Percentiles rank a stretch among this genome's conserved stretches.
Conservation (phyloP, 1,139 yeast species). For the Pichia cactophila region DNA sequence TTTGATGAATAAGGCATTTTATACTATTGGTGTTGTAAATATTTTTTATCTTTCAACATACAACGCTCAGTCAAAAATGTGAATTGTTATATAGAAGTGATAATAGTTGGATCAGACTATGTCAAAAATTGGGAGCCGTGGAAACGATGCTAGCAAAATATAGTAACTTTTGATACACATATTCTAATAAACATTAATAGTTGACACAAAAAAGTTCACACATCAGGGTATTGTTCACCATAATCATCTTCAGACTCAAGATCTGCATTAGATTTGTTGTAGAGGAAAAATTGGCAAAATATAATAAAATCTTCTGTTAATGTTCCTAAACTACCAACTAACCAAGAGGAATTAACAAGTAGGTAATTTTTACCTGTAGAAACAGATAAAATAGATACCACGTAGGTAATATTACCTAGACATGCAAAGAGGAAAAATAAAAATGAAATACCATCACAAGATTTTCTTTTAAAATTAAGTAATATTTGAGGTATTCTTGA, state of each 20-base stretch:
- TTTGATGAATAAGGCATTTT: too few species aligned
- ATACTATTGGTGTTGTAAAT: too few species aligned
- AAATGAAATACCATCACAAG: slow-evolving; percentile 89
- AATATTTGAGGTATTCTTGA: slow-evolving; percentile 86
- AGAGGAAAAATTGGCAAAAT: slow-evolving; percentile 78
- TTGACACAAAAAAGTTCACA: neutral
- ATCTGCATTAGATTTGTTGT: slow-evolving; percentile 33
- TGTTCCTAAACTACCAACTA: slow-evolving; percentile 88
- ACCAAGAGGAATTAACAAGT: slow-evolving; percentile 82
- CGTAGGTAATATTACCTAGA: slow-evolving; percentile 84
- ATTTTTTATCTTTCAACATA: too few species aligned
- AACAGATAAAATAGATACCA: slow-evolving; percentile 71
- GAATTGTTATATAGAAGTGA: too few species aligned
- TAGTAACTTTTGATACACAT: neutral
- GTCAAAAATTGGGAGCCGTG: too few species aligned
- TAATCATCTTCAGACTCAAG: slow-evolving; percentile 16
- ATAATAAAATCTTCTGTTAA: slow-evolving; percentile 75
- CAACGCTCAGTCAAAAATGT: too few species aligned
- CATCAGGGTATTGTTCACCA: slow-evolving; percentile 5
- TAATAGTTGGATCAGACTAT: too few species aligned
- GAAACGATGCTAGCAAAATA: too few species aligned
- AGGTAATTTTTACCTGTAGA: slow-evolving; percentile 64
- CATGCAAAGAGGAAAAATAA: slow-evolving; percentile 90
- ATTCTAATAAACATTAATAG: too few species aligned
- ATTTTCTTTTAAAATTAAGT: slow-evolving; percentile 73